Evolutionary conservation across 1,284 basidiomycete genomes (phyloP), one percentile per base, ranked within the genome.

Genomic region (Microbotryum intermedium): DNA sequence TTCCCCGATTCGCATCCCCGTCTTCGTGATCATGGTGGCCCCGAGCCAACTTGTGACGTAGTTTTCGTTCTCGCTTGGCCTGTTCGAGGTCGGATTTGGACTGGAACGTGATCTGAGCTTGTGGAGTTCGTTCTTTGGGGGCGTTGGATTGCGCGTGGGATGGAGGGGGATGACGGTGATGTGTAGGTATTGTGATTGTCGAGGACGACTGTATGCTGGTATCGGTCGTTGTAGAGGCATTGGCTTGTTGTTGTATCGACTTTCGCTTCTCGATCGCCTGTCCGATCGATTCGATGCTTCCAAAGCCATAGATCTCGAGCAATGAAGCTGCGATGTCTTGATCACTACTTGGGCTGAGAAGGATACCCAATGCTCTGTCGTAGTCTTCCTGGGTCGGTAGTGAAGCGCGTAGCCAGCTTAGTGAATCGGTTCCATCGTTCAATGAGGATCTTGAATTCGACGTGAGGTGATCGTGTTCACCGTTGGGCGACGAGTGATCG

Each of bases 231-330:
- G 34, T 16, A 39, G 18, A 18, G 18, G 16, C 4, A 16, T 39
- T 39, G 16, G 34, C 34, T 1, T 39, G 34, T 6, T 39, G 34
- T 39, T 39, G 34, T 10, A 39, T 39, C 34, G 3, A 3, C 34
- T 18, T 39, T 16, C 77, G 73, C 7, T 77, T 68, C 16, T 65
- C 57, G 43, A 78, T 69, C 2, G 76, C 75, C 23, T 75, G 74
- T 18, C 58, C 62, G 20, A 73, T 68, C 26, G 72, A 64, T 18
- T 90, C 89, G 42, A 92, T 82, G 30, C 88, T 82, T 64, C 94
- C 89, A 70, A 87, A 90, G 0, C 93, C 93, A 53, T 94, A 76
- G n/a, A 87, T 77, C 65, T 95, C 91, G 3, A 82, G 83, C 2
- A 95, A 74, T 66, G 88, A 85, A 39, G 78, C 81, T 28, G 89